Base-by-base conservation (phyloP, 805 yeast species). In the Alloascoidea africana region DNA sequence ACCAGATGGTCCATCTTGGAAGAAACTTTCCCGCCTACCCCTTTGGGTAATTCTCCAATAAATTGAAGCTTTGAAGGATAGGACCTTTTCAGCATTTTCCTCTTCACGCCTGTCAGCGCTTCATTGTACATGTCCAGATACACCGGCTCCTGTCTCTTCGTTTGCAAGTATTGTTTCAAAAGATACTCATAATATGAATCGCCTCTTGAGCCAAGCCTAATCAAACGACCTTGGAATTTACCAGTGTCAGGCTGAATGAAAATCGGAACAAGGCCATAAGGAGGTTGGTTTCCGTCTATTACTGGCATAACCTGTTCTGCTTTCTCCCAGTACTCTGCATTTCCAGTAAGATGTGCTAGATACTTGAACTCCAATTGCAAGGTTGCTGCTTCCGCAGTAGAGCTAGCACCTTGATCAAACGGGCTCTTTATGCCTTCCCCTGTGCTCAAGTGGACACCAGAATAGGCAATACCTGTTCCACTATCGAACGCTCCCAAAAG, bases 141-240 rank as follows among this genome's bases (percentile, higher is more conserved):
- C 6, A 79, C 52, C 2, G 58, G 56, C 44, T 75, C 81, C 42
- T 62, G 54, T 50, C 71, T 70, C 39, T 66, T 65, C 2, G 96
- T 84, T 55, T 82, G 87, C 45, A 87, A 57, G 50, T 79, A 83
- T 56, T 85, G 95, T 55, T 86, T 86, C 45, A 86, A 63, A 34
- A 87, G 61, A 53, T 85, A 85, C 58, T 87, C 96, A 52, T 87
- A 86, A 54, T 86, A 87, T 0, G 95, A 83, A 56, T 86, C 96
- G 36, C 95, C 96, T 46, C 96, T 66, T 1, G 94, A 80, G 0
- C 96, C 96, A 39, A 87, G 60, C 44, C 96, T 68, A 42, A 89
- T 83, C 38, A 69, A 56, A 2, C 52, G 48, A 1, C 85, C 85
- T 41, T 63, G 70, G 54, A 71, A 85, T 42, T 63, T 60, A 3